Base-by-base conservation (phyloP, 1,284 basidiomycete genomes). In the Ceratobasidium sp. region DNA sequence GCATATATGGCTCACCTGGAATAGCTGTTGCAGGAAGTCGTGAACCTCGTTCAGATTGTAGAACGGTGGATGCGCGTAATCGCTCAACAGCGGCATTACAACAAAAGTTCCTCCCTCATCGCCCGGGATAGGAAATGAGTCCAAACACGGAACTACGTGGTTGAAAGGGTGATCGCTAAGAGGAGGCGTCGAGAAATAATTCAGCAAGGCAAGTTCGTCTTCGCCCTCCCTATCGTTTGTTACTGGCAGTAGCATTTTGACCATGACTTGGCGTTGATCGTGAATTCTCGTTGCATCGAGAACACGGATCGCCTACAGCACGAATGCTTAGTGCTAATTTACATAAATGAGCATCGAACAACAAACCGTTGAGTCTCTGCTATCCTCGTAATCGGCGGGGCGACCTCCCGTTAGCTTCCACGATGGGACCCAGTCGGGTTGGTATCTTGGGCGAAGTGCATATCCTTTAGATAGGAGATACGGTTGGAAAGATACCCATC, bases 401-500 rank as follows among this genome's bases (percentile, higher is more conserved):
- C n/a, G 9, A 33, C 24, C 17, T 14, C n/a, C 22, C 2, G 41
- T 64, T 17, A 5, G 2, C 4, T 5, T 64, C 62, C 62, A 64
- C 1, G 62, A 64, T 4, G 62, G 62, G 17, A 64, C 22, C 62
- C 62, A 64, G 62, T 48, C 45, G 6, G 62, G 41, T 9, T 24
- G 62, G 29, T 64, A 64, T 4, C 62, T 36, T n/a, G 62, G 44
- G 9, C 62, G 62, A 14, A 64, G 44, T 14, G 7, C 41, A 31
- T 64, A 64, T 11, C 62, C 62, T 48, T 64, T 45, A n/a, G 62
- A 64, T 2, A 47, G 62, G 2, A 64, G 62, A 44, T 60, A 60
- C 2, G 57, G 57, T 33, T 60, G 57, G 19, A 36, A 60, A 17
- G 57, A 60, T 7, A 60, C 62, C 62, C 62, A 64, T 48, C 62